These are phyloP conservation scores for Globisporangium perplexum DNA, from an alignment of 352 stramenopile species.

Conservation along the genomic window DNA sequence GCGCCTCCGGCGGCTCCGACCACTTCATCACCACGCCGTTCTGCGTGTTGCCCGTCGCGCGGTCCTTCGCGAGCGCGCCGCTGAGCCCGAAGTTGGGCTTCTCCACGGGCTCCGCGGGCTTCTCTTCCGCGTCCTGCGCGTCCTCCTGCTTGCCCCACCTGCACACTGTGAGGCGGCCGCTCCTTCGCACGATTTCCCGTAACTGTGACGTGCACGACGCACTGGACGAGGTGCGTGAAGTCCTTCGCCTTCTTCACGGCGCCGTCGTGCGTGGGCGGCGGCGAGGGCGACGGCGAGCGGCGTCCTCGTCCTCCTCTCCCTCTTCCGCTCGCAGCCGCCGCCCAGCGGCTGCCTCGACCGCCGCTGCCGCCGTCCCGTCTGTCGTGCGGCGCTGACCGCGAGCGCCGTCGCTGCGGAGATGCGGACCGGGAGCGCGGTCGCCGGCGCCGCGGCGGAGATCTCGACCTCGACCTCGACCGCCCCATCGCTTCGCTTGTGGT, in stretches of 20 bases:
- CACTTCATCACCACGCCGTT: conserved; percentile 98
- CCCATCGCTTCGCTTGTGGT: not conserved
- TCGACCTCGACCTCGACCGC: not conserved
- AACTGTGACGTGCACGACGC: too few species aligned
- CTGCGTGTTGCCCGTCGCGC: conserved; percentile 92
- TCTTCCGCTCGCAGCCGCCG: not conserved
- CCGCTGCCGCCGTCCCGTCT: not conserved
- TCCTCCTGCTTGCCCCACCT: conserved; percentile 78
- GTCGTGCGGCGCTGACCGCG: not conserved
- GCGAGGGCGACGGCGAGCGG: conserved; percentile 19
- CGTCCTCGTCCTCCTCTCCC: not conserved
- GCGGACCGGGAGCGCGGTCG: conserved; percentile 11
- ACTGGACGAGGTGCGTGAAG: conserved; percentile 55
- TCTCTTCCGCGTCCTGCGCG: conserved; percentile 24
- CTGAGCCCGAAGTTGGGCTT: conserved; percentile 98
- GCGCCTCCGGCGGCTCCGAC: conserved; percentile 94
- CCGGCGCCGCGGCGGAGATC: not conserved
- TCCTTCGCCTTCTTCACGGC: conserved; percentile 43
- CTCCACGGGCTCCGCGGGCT: conserved; percentile 47
- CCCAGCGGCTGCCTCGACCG: conserved; percentile 2
- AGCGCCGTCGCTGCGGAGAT: not conserved
- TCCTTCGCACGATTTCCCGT: too few species aligned
- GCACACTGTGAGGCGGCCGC: not conserved
- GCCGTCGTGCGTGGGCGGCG: conserved; percentile 13
- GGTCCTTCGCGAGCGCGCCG: conserved; percentile 95